Percentiles rank a stretch among this genome's conserved stretches.
phyloP scores from a whole-genome alignment of 106 monocot species.

The Dendrobium catenatum region DNA sequence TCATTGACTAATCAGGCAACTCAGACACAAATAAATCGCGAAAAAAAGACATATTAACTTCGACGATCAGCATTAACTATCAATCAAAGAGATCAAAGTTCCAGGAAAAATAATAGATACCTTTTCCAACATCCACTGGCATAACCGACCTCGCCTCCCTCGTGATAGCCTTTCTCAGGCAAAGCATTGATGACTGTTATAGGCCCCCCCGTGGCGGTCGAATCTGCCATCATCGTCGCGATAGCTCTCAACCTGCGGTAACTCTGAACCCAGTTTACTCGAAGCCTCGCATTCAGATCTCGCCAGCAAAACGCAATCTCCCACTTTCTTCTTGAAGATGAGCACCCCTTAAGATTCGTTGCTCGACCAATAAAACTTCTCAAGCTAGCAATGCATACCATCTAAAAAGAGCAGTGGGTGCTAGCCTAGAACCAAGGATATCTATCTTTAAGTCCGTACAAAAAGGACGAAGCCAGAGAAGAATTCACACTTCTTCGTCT shows the following conservation, averaged over 20 bases:
- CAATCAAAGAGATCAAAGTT: neutral
- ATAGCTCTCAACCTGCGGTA: neutral
- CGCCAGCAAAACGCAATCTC: neutral
- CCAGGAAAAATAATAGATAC: neutral
- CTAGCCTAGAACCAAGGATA: neutral
- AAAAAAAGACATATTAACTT: no score
- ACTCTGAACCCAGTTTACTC: neutral
- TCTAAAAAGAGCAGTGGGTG: neutral
- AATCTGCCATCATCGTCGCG: neutral
- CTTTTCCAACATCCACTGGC: neutral
- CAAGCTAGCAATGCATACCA: constrained; percentile 4
- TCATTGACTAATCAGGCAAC: no score
- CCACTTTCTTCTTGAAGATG: neutral
- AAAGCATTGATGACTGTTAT: neutral
- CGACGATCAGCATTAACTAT: no score
- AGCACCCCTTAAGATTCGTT: neutral
- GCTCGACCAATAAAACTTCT: neutral
- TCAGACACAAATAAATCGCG: no score
- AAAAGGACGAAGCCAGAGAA: neutral
- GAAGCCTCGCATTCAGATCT: neutral
- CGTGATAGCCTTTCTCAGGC: neutral
- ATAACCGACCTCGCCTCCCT: neutral
- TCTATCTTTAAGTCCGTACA: neutral
- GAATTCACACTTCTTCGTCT: neutral
- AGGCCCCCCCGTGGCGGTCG: neutral